phyloP scores from a whole-genome alignment of 495 filamentous ascomycete species.

The Daldinia loculata region DNA sequence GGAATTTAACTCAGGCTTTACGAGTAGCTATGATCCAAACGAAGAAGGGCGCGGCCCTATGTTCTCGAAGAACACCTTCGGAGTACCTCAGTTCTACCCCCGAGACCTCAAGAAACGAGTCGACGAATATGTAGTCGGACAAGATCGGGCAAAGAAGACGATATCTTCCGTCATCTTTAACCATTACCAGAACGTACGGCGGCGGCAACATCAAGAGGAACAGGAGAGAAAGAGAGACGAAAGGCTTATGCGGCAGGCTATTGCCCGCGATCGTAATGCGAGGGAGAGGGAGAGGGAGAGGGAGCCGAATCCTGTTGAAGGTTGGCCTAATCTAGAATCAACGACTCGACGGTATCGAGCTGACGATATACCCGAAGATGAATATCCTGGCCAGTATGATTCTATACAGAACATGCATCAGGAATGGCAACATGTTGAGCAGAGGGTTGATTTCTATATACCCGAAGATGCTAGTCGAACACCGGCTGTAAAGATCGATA shows the following conservation, averaged over 20 bases:
- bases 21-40: constrained; percentile 77
- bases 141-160: constrained; percentile 95
- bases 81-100: constrained; percentile 80
- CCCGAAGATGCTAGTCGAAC: constrained; percentile 56
- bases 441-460: constrained; percentile 49
- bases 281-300: constrained; percentile 47
- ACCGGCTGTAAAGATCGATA: constrained; percentile 82
- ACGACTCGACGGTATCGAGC: constrained; percentile 39
- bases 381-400: constrained; percentile 77
- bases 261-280: constrained; percentile 56
- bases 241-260: constrained; percentile 56
- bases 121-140: constrained; percentile 95
- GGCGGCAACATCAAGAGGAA: constrained; percentile 80
- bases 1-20: constrained; percentile 64
- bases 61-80: constrained; percentile 60
- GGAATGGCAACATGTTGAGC: constrained; percentile 32
- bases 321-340: constrained; percentile 49
- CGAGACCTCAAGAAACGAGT: constrained; percentile 86
- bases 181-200: constrained; percentile 89
- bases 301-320: constrained; percentile 57
- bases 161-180: constrained; percentile 95
- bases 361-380: constrained; percentile 66
- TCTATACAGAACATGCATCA: constrained; percentile 58
- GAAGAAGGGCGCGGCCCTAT: constrained; percentile 59
- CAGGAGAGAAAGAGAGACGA: constrained; percentile 71